Percentiles rank a stretch among this genome's conserved stretches.
Conservation (phyloP, 805 yeast genomes). For the Hanseniaspora nectarophila region DNA sequence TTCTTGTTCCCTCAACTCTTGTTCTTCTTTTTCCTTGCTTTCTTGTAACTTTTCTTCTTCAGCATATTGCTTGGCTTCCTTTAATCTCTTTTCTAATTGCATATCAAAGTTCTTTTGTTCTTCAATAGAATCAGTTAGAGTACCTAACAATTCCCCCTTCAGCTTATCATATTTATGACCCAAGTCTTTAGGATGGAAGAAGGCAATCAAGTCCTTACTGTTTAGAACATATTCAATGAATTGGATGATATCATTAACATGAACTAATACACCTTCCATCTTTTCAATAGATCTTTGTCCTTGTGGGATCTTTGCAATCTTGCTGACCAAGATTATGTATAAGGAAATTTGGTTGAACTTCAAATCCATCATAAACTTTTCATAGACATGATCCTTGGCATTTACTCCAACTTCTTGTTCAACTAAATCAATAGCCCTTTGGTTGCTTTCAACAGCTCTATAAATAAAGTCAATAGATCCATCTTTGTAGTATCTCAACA, state of each 20-base stretch:
- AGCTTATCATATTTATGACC: conserved; percentile 83
- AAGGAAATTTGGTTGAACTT: conserved; percentile 74
- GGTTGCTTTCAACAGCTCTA: conserved; percentile 51
- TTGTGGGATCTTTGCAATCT: conserved; percentile 48
- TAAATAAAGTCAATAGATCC: conserved; percentile 48
- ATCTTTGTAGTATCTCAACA: conserved; percentile 59
- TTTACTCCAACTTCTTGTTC: not conserved
- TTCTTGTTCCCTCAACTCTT: conserved; percentile 38
- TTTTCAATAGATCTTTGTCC: conserved; percentile 52
- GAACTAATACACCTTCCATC: conserved; percentile 43
- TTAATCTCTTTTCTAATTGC: conserved; percentile 47
- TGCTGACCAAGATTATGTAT: conserved; percentile 78
- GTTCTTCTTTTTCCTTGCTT: conserved; percentile 31
- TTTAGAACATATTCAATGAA: conserved; percentile 49
- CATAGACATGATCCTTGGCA: conserved; percentile 24
- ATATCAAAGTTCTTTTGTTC: conserved; percentile 62
- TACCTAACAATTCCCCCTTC: conserved; percentile 55
- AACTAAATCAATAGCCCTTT: conserved; percentile 38
- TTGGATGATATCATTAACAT: conserved; percentile 50
- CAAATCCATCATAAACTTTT: conserved; percentile 35
- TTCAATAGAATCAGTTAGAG: conserved; percentile 54
- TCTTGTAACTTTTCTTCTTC: conserved; percentile 36
- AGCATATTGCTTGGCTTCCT: conserved; percentile 59
- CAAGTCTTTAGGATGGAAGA: conserved; percentile 57
- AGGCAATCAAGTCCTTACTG: conserved; percentile 24